Conservation (phyloP, 768 basidiomycete genomes). For the Boletales sp. region DNA sequence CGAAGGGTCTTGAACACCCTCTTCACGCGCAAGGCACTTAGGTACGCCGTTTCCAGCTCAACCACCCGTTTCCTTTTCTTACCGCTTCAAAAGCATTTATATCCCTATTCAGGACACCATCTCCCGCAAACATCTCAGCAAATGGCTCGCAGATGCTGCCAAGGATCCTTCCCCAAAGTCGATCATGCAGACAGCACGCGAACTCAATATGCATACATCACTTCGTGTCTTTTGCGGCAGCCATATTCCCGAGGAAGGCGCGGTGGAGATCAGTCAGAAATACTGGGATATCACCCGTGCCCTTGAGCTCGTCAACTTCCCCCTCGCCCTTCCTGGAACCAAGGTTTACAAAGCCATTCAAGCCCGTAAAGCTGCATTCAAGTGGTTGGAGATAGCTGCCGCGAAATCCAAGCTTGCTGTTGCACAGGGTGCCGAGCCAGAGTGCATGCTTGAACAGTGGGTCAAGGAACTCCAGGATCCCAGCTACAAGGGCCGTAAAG, state of each 20-base stretch:
- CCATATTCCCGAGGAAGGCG: constrained; percentile 80
- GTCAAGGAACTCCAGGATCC: constrained; percentile 66
- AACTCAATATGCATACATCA: constrained; percentile 96
- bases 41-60: constrained; percentile 42
- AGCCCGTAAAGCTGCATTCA: constrained; percentile 81
- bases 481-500: constrained; percentile 66
- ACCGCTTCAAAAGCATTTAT: constrained; percentile 58
- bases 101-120: constrained; percentile 79
- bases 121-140: constrained; percentile 66
- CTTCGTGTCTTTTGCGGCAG: constrained; percentile 92
- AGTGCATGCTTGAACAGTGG: constrained; percentile 95
- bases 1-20: constrained; percentile 85
- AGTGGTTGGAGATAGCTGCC: constrained; percentile 78
- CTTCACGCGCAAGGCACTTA: constrained; percentile 92
- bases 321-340: constrained; percentile 90
- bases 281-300: constrained; percentile 97
- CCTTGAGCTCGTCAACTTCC: constrained; percentile 98
- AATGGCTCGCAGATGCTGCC: constrained; percentile 65
- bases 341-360: constrained; percentile 94
- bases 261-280: constrained; percentile 80
- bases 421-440: constrained; percentile 72
- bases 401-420: constrained; percentile 76
- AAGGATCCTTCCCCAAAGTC: constrained; percentile 46
- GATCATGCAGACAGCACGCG: constrained; percentile 89
- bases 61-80: background rate